phyloP scores from a whole-genome alignment of 2,329 filamentous ascomycete genomes.

The Cercospora brassicicola region DNA sequence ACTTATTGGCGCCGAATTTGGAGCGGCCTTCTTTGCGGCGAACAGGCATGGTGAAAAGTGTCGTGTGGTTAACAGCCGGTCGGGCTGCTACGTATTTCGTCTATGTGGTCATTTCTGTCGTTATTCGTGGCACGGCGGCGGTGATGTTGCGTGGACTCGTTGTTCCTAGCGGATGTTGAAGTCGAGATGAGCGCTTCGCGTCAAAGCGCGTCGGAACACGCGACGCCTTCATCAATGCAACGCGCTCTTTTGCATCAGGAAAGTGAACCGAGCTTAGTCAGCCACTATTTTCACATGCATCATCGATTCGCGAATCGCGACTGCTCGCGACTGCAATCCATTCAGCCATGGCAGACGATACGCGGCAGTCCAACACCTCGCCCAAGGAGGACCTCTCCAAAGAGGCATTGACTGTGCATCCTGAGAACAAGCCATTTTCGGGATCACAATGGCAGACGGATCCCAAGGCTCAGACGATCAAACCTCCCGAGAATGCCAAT shows the following conservation, averaged over 20 bases:
- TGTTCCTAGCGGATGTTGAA: neutral
- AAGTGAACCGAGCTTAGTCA: slow-evolving; percentile 2
- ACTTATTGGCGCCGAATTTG: slow-evolving; percentile 43
- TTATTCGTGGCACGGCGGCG: slow-evolving; percentile 3
- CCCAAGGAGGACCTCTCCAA: slow-evolving; percentile 31
- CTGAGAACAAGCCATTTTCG: slow-evolving; percentile 38
- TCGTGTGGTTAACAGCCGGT: neutral
- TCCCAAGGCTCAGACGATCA: slow-evolving; percentile 28
- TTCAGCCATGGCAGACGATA: slow-evolving; percentile 49
- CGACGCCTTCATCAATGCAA: neutral
- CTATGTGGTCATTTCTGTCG: slow-evolving; percentile 10
- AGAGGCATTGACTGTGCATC: slow-evolving; percentile 36
- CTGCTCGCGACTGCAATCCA: neutral
- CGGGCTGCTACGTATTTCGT: neutral
- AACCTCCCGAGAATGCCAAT: slow-evolving; percentile 52
- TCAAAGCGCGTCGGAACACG: slow-evolving; percentile 4
- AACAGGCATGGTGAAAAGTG: slow-evolving; percentile 44
- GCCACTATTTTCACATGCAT: slow-evolving; percentile 13
- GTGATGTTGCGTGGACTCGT: neutral
- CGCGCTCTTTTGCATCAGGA: neutral
- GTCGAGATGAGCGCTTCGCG: neutral
- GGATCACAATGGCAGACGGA: slow-evolving; percentile 39
- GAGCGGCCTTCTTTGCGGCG: slow-evolving; percentile 44
- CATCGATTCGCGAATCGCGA: slow-evolving; percentile 3
- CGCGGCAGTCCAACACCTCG: slow-evolving; percentile 37